Conservation (phyloP, 2,329 filamentous ascomycete genomes). For the Clonostachys byssicola region DNA sequence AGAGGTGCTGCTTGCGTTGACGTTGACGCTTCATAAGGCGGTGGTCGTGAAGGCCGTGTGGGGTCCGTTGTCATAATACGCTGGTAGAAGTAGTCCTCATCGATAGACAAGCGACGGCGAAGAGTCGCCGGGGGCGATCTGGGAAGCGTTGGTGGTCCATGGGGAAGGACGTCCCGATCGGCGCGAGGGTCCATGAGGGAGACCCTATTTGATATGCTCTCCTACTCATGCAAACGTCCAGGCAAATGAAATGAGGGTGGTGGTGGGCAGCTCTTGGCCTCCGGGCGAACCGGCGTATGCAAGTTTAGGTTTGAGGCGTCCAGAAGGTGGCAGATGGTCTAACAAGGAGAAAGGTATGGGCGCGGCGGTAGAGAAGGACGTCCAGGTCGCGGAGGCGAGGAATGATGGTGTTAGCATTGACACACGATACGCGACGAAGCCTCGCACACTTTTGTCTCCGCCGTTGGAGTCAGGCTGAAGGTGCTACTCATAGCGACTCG, state of each 20-base stretch:
- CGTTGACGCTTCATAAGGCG: slow-evolving; percentile 29
- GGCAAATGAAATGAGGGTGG: too few relatives aligned
- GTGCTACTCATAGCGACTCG: slow-evolving; percentile 29
- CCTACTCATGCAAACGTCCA: neutral
- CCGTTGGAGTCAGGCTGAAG: slow-evolving; percentile 18
- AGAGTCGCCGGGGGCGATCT: slow-evolving; percentile 27
- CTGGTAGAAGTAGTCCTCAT: slow-evolving; percentile 50
- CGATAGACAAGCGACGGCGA: slow-evolving; percentile 46
- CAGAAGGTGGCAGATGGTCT: too few relatives aligned
- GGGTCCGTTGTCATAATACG: slow-evolving; percentile 41
- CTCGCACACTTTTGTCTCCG: slow-evolving; percentile 1
- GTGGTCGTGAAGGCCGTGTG: slow-evolving; percentile 40
- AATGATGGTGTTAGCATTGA: too few relatives aligned
- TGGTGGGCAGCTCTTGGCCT: too few relatives aligned
- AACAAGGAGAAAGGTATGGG: too few relatives aligned
- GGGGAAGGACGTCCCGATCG: slow-evolving; percentile 9
- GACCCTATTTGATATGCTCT: slow-evolving; percentile 15
- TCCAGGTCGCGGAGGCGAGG: too few relatives aligned
- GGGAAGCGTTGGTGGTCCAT: slow-evolving; percentile 23
- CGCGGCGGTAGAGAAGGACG: too few relatives aligned
- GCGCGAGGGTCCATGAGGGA: slow-evolving; percentile 25
- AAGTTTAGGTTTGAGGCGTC: too few relatives aligned
- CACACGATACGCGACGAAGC: neutral
- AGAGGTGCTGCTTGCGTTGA: neutral
- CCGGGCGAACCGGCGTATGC: too few relatives aligned